Evolutionary conservation across 768 basidiomycete genomes (phyloP), one percentile per base, ranked within the genome.

Genomic region (Podaxis sp.): DNA sequence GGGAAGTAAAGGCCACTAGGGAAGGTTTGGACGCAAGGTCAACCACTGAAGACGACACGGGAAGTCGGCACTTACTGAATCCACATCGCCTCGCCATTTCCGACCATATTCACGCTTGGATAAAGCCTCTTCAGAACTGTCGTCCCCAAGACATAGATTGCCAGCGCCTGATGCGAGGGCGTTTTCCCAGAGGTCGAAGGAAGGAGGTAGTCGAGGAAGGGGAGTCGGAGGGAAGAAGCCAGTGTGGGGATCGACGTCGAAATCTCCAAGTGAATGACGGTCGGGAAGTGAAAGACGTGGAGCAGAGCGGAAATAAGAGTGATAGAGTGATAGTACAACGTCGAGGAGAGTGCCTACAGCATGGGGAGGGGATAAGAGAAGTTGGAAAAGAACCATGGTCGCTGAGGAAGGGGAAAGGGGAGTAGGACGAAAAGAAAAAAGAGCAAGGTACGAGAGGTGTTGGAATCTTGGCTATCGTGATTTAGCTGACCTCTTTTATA

Each of bases 151-250:
- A 63, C 80, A 79, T 33, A 93, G 74, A 17, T 80, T 73, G 4
- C 74, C 78, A 68, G 74, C 80, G 26, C 89, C 91, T 22, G 79
- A 79, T 13, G 69, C 74, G 30, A 89, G 80, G 33, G 84, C 88
- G 38, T 75, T 66, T 74, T 96, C 94, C 95, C 93, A 99, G 4
- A 84, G 71, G 12, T 72, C 73, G 69, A 82, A 96, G 33, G 75
- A 72, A 8, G 70, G 71, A 4, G 80, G 78, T 26, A 96, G 78
- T 28, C 75, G 80, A 2, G 84, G 80, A 6, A 92, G 80, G 0
- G 87, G 87, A 40, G 77, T 73, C 2, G 82, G 74, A 0, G 96
- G 96, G 67, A 98, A 84, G 78, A 98, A 99, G 0, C 96, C 96
- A 0, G 92, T 89, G 13, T 82, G 74, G 8, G 82, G 70, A 66